Percentiles rank a stretch among this genome's conserved stretches.
These are phyloP conservation scores for Paulownia fortunei DNA, from an alignment of 257 asterid genomes.

Conservation along the genomic window DNA sequence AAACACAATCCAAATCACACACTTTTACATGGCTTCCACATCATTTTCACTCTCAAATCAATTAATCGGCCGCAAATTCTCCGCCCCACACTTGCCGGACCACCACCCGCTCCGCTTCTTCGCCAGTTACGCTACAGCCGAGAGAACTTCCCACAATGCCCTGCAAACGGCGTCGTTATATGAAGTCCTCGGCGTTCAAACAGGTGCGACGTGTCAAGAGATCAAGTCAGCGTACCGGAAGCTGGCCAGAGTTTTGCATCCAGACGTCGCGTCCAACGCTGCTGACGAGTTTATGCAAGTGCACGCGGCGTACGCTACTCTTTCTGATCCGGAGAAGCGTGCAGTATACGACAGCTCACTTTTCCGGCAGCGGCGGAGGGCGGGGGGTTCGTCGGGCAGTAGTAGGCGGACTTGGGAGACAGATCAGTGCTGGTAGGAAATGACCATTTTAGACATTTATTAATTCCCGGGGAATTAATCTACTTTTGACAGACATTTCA, in stretches of 20 bases:
- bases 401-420: slow-evolving; percentile 67
- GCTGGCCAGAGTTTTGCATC: slow-evolving; percentile 50
- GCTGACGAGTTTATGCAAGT: slow-evolving; percentile 59
- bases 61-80: slow-evolving; percentile 14
- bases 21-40: slow-evolving; percentile 42
- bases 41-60: slow-evolving; percentile 39
- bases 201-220: slow-evolving; percentile 43
- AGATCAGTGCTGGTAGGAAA: slow-evolving; percentile 73
- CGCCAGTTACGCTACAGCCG: slow-evolving; percentile 41
- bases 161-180: slow-evolving; percentile 33
- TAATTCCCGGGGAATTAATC: not conserved
- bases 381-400: slow-evolving; percentile 23
- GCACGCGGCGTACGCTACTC: slow-evolving; percentile 67
- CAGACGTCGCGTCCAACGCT: slow-evolving; percentile 44
- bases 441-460: not conserved
- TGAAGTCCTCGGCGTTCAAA: slow-evolving; percentile 45
- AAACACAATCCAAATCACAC: not conserved
- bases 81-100: slow-evolving; percentile 12
- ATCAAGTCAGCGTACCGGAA: slow-evolving; percentile 52
- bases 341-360: slow-evolving; percentile 53
- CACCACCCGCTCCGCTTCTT: slow-evolving; percentile 29
- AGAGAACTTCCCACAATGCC: slow-evolving; percentile 1
- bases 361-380: slow-evolving; percentile 33
- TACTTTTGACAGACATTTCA: not conserved
- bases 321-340: slow-evolving; percentile 63